phyloP scores from a whole-genome alignment of 1,139 yeast genomes.

The Debaryomyces fabryi region DNA sequence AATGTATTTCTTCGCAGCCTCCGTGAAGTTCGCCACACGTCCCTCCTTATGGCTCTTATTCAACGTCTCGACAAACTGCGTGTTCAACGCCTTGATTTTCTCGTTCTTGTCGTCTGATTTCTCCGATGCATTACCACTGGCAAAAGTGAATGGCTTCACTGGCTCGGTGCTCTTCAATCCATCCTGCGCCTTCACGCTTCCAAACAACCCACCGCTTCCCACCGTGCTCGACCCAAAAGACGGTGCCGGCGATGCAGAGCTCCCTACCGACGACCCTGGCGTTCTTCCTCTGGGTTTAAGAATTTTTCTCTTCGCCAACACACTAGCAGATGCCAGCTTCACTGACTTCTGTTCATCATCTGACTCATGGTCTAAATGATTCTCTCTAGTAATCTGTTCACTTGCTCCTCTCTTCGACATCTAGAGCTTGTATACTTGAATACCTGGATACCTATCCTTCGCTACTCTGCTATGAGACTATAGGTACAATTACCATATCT shows the following conservation, averaged over 20 bases:
- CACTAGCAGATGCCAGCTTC: slow-evolving; percentile 60
- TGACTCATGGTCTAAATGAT: slow-evolving; percentile 25
- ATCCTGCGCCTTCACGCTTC: background rate
- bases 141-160: background rate
- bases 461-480: background rate
- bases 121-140: background rate
- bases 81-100: slow-evolving; percentile 69
- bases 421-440: slow-evolving; percentile 1
- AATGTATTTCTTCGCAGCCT: slow-evolving; percentile 61
- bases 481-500: background rate
- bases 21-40: slow-evolving; percentile 60
- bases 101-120: slow-evolving; percentile 26
- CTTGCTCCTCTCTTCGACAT: slow-evolving; percentile 74
- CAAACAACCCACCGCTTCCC: slow-evolving; percentile 2
- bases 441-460: background rate
- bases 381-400: slow-evolving; percentile 56
- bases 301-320: slow-evolving; percentile 69
- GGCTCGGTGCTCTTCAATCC: background rate
- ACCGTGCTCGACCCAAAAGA: slow-evolving; percentile 7
- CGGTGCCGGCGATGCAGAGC: slow-evolving; percentile 4
- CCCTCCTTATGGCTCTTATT: slow-evolving; percentile 44
- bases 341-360: slow-evolving; percentile 34
- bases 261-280: slow-evolving; percentile 7
- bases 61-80: slow-evolving; percentile 58
- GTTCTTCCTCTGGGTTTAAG: slow-evolving; percentile 54